Percentiles rank a stretch among this genome's conserved stretches.
Evolutionary conservation across 352 stramenopile genomes (phyloP).

Genomic region (Globisporangium nagaii): DNA sequence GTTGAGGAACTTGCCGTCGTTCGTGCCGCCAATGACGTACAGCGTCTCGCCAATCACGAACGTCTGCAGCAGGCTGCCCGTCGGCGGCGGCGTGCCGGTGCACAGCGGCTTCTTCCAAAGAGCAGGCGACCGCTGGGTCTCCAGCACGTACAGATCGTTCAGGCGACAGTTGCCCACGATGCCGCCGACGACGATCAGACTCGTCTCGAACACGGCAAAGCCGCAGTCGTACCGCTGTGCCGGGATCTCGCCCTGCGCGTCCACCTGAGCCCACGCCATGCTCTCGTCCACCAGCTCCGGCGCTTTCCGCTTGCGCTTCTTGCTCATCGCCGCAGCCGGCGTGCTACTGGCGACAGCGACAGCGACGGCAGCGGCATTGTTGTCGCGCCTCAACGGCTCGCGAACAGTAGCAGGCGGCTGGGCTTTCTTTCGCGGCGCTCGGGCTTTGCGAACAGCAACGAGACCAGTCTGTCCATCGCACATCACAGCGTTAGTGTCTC

Average conservation of each 20-base stretch:
- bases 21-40: conserved; percentile 53
- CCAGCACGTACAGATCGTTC: conserved; percentile 47
- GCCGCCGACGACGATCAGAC: conserved; percentile 52
- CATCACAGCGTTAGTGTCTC: no score
- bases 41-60: conserved; percentile 42
- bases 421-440: conserved; percentile 6
- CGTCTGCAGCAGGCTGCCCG: conserved; percentile 43
- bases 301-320: conserved; percentile 27
- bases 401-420: no score
- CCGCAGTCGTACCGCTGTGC: conserved; percentile 50
- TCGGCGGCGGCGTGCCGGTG: conserved; percentile 25
- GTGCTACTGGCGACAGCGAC: neutral
- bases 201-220: conserved; percentile 29
- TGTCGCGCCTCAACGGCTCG: neutral
- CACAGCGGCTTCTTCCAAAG: conserved; percentile 30
- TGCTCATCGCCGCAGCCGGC: neutral
- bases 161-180: conserved; percentile 50
- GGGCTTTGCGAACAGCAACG: conserved; percentile 9
- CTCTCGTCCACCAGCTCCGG: conserved; percentile 21
- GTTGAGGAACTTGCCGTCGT: conserved; percentile 52
- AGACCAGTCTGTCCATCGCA: neutral
- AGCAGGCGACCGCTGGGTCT: conserved; percentile 19
- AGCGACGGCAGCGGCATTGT: neutral
- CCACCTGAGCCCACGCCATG: conserved; percentile 32
- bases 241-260: conserved; percentile 20